Conservation (phyloP, 208 protist species). For the Leishmania aethiopica region DNA sequence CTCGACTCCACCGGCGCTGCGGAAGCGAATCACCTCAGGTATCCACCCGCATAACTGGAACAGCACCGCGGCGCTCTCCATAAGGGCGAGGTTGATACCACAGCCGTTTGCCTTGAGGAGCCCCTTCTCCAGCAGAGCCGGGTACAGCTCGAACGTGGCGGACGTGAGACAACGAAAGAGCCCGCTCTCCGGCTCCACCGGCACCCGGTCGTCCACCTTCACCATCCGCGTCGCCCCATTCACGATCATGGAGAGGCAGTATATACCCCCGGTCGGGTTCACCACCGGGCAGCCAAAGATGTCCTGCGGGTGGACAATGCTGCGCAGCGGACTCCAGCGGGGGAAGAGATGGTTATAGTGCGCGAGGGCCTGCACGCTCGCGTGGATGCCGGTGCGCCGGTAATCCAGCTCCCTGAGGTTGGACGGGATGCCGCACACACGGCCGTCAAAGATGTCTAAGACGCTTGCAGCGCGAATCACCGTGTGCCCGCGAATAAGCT, state of each 20-base stretch:
- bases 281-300: constrained; percentile 52
- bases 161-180: constrained; percentile 33
- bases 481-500: constrained; percentile 40
- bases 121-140: constrained; percentile 69
- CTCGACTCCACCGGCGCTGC: neutral
- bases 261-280: constrained; percentile 71
- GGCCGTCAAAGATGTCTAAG: constrained; percentile 38
- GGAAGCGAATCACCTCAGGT: constrained; percentile 37
- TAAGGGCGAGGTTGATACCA: constrained; percentile 75
- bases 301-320: constrained; percentile 78
- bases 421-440: constrained; percentile 59
- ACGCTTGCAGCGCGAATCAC: constrained; percentile 17
- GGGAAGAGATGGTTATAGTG: constrained; percentile 57
- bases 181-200: constrained; percentile 51
- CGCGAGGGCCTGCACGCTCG: constrained; percentile 54
- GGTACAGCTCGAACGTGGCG: constrained; percentile 36
- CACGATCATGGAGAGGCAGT: constrained; percentile 79
- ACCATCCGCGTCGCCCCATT: constrained; percentile 81
- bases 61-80: constrained; percentile 65
- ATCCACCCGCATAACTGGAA: constrained; percentile 84
- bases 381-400: constrained; percentile 48
- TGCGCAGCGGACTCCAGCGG: constrained; percentile 49
- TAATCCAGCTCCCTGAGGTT: constrained; percentile 31
- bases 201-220: constrained; percentile 77
- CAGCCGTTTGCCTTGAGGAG: constrained; percentile 82